Percentiles rank a stretch among this genome's conserved stretches.
These are phyloP conservation scores for Collybia sp. DNA, from an alignment of 768 basidiomycete species.

Conservation along the genomic window DNA sequence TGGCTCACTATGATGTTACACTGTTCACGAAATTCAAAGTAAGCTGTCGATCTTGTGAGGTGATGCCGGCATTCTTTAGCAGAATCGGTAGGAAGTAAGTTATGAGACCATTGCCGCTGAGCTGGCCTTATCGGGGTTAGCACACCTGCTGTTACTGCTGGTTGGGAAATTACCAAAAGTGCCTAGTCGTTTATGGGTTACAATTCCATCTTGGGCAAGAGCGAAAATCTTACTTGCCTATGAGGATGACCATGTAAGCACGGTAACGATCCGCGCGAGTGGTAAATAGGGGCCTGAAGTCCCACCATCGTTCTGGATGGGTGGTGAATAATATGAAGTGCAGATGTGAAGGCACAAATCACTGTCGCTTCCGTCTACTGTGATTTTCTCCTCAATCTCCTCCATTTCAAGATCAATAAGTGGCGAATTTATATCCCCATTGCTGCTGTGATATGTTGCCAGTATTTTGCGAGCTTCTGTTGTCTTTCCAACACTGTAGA, in stretches of 20 bases:
- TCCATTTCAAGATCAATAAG: constrained; percentile 46
- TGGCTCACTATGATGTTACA: constrained; percentile 40
- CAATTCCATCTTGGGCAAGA: background rate
- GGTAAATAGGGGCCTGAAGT: constrained; percentile 46
- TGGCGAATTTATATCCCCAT: constrained; percentile 41
- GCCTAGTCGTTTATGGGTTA: constrained; percentile 9
- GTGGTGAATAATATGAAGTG: background rate
- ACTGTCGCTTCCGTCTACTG: constrained; percentile 42
- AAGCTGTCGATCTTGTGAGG: constrained; percentile 31
- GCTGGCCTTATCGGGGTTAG: constrained; percentile 26
- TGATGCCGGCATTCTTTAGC: constrained; percentile 43
- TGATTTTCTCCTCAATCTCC: constrained; percentile 49
- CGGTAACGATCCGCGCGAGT: constrained; percentile 41
- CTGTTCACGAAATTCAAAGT: constrained; percentile 49
- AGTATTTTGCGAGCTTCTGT: constrained; percentile 39
- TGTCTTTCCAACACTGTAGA: constrained; percentile 40
- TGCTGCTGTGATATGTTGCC: constrained; percentile 43
- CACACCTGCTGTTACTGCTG: constrained; percentile 3
- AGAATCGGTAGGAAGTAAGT: constrained; percentile 46
- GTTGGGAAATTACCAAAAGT: constrained; percentile 15
- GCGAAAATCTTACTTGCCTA: constrained; percentile 24
- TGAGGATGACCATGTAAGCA: constrained; percentile 45
- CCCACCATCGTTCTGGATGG: constrained; percentile 43
- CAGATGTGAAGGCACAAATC: constrained; percentile 10
- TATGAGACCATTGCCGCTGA: constrained; percentile 45